Base-by-base conservation (phyloP, 805 yeast species). In the Candida anglica region DNA sequence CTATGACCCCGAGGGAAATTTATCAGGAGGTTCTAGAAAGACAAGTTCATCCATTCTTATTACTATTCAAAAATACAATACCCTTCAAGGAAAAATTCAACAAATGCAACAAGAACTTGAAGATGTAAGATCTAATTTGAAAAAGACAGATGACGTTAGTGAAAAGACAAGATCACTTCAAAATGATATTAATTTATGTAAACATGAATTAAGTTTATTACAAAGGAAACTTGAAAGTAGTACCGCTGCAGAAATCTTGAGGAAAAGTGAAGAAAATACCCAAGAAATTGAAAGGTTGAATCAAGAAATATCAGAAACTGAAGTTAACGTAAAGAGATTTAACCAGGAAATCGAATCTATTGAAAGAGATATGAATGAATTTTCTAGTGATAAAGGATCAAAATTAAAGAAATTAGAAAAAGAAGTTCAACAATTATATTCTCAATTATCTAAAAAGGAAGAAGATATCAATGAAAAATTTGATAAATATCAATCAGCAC, bases 1-100 rank as follows among this genome's bases (percentile, higher is more conserved):
- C 8, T 93, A 89, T 59, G 98, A 93, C 53, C 98, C 98, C 0
- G 87, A 83, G 44, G 99, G 99, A 11, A 86, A 95, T 6, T 66
- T 93, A 18, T 85, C 96, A 1, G 99, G 99, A 30, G 98, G 98
- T n/a, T 80, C 94, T 15, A 71, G 91, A 45, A 78, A 70, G 42
- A 66, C 67, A 31, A 63, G 75, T 11, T 69, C 76, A 2, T 73
- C 87, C 0, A 56, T 83, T 3, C 65, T 89, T 37, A 54, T 76
- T 8, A 76, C 75, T 28, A 75, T 88, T 53, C 91, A 82, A 48
- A 74, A 74, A 38, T 81, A 72, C 44, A 83, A 84, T 47, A 55
- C 49, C 11, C 48, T 73, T 9, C 60, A 63, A 16, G 46, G 49
- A 7, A 60, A 65, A 37, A 52, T 77, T 9, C 56, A 58, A 13